Percentiles rank a stretch among this genome's conserved stretches.
Conservation (phyloP, 306 rosid genomes). For the Acacia acuminata region DNA sequence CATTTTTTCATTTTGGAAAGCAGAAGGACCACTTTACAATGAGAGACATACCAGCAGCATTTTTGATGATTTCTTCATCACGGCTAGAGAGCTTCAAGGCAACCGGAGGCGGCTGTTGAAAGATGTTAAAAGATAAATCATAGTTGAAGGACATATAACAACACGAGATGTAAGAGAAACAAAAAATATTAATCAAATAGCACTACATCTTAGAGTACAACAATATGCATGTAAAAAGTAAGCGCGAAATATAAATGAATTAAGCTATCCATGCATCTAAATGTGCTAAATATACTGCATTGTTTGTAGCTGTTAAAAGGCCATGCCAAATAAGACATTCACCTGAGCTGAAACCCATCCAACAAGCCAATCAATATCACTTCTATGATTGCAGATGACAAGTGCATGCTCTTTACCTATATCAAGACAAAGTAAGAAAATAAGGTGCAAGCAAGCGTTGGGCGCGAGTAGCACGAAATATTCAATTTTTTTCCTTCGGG, state of each 20-base stretch:
- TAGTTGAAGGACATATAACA: not conserved
- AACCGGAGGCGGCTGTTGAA: conserved; percentile 9
- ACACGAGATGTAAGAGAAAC: not conserved
- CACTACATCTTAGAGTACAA: not conserved
- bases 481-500: not conserved
- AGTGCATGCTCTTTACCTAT: conserved; percentile 23
- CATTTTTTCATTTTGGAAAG: not conserved
- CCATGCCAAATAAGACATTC: too few species aligned
- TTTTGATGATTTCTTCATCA: conserved; percentile 24
- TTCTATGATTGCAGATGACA: conserved; percentile 12
- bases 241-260: not conserved
- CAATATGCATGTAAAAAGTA: not conserved
- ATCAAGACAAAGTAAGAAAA: not conserved
- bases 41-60: not conserved
- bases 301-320: too few species aligned
- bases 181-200: not conserved
- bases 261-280: too few species aligned
- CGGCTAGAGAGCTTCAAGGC: conserved; percentile 15
- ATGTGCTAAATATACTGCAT: too few species aligned
- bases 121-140: not conserved
- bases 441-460: not conserved
- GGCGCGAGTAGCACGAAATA: not conserved
- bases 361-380: conserved; percentile 26
- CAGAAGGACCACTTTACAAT: not conserved
- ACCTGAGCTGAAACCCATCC: too few species aligned